phyloP scores from a whole-genome alignment of 805 yeast species.

The Saccharomycopsis malanga region DNA sequence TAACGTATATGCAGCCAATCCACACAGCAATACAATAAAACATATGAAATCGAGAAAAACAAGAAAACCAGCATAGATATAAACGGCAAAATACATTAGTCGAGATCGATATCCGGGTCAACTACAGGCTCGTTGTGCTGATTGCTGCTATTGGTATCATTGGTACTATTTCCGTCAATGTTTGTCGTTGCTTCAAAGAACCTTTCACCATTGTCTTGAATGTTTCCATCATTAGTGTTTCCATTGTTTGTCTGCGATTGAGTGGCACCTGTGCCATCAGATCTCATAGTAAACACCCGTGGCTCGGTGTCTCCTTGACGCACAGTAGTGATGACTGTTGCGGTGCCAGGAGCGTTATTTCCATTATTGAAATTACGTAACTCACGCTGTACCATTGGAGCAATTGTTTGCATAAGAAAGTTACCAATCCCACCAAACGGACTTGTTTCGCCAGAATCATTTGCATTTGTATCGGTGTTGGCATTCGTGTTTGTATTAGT shows the following conservation, averaged over 20 bases:
- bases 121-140: too few relatives aligned
- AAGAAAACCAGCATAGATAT: background rate
- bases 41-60: too few relatives aligned
- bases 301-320: constrained; percentile 2
- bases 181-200: too few relatives aligned
- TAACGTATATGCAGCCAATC: too few relatives aligned
- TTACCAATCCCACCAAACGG: constrained; percentile 7
- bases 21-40: too few relatives aligned
- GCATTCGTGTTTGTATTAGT: background rate
- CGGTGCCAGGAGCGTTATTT: background rate
- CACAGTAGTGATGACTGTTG: constrained; percentile 1
- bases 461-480: background rate
- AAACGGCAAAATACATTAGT: too few relatives aligned
- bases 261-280: background rate
- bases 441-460: background rate
- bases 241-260: background rate
- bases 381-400: constrained; percentile 11
- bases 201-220: too few relatives aligned
- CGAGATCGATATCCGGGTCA: background rate
- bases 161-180: too few relatives aligned
- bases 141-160: too few relatives aligned
- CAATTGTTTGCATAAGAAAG: constrained; percentile 3
- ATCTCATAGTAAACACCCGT: background rate
- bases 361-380: background rate
- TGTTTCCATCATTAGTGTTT: background rate